Conservation (phyloP, 169 alveolate species). For the Plasmodium gallinaceum region DNA sequence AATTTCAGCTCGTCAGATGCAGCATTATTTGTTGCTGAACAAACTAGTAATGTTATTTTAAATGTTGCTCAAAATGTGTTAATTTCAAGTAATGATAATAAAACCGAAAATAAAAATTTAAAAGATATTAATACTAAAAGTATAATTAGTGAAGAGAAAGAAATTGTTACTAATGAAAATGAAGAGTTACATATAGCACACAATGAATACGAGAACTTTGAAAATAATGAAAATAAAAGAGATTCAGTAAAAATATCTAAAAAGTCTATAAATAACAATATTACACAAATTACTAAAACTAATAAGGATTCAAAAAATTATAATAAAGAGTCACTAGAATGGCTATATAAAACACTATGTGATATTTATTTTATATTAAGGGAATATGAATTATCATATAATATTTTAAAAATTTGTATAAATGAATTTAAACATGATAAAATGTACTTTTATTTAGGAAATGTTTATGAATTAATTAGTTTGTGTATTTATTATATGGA, state of each 20-base stretch:
- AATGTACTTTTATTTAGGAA: constrained; percentile 34
- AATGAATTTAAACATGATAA: constrained; percentile 62
- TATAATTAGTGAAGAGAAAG: not conserved
- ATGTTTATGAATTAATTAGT: constrained; percentile 34
- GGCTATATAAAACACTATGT: constrained; percentile 49
- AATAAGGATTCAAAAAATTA: not conserved
- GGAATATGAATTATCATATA: constrained; percentile 44
- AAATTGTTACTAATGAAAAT: not conserved
- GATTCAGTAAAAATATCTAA: not conserved
- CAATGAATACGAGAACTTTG: not conserved
- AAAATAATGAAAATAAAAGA: not conserved
- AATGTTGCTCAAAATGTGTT: constrained; percentile 42
- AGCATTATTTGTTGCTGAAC: constrained; percentile 63
- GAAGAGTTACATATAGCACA: not conserved
- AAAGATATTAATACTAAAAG: not conserved
- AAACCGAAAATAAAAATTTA: not conserved
- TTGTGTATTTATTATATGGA: constrained; percentile 46
- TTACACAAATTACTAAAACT: not conserved
- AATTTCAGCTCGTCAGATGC: constrained; percentile 51
- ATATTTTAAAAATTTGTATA: constrained; percentile 41
- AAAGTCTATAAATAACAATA: not conserved
- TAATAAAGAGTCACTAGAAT: constrained; percentile 33
- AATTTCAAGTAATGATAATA: not conserved
- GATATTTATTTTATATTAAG: constrained; percentile 41
- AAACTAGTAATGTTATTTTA: constrained; percentile 47